phyloP scores from a whole-genome alignment of 2,329 filamentous ascomycete genomes.

The Alternaria viburni region DNA sequence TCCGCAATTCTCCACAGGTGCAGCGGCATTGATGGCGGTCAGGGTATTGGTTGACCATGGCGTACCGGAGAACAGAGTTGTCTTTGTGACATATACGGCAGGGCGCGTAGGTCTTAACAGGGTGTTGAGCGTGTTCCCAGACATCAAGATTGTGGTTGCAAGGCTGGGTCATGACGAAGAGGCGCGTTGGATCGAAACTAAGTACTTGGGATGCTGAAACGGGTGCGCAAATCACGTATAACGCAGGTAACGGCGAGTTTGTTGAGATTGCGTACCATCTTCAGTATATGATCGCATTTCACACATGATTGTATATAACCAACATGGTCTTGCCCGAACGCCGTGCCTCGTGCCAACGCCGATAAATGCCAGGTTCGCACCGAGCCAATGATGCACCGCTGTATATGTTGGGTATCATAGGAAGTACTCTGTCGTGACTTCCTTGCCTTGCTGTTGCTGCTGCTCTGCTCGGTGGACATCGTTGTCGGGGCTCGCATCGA shows the following conservation, averaged over 20 bases:
- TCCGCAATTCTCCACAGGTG: slow-evolving; percentile 92
- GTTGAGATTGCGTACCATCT: background rate
- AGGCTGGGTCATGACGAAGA: slow-evolving; percentile 82
- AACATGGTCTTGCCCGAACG: slow-evolving; percentile 11
- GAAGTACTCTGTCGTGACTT: slow-evolving; percentile 72
- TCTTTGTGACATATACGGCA: slow-evolving; percentile 91
- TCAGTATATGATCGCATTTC: slow-evolving; percentile 1
- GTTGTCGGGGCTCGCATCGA: slow-evolving; percentile 95
- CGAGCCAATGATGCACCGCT: slow-evolving; percentile 14
- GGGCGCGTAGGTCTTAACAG: slow-evolving; percentile 84
- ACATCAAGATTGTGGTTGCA: slow-evolving; percentile 84
- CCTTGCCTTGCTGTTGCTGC: slow-evolving; percentile 77
- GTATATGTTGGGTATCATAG: slow-evolving; percentile 57
- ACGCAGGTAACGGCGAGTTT: background rate
- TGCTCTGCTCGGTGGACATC: slow-evolving; percentile 83
- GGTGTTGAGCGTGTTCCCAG: slow-evolving; percentile 86
- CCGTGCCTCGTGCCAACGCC: slow-evolving; percentile 18
- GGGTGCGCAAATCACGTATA: background rate
- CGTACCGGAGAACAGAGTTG: slow-evolving; percentile 80
- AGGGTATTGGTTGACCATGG: slow-evolving; percentile 95
- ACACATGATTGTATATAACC: slow-evolving; percentile 13
- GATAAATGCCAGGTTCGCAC: slow-evolving; percentile 14
- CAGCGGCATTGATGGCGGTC: slow-evolving; percentile 88
- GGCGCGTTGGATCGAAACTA: slow-evolving; percentile 86
- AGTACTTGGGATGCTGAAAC: slow-evolving; percentile 84